Conservation (phyloP, 1,284 basidiomycete species). For the Cryptococcus maquisensis region DNA sequence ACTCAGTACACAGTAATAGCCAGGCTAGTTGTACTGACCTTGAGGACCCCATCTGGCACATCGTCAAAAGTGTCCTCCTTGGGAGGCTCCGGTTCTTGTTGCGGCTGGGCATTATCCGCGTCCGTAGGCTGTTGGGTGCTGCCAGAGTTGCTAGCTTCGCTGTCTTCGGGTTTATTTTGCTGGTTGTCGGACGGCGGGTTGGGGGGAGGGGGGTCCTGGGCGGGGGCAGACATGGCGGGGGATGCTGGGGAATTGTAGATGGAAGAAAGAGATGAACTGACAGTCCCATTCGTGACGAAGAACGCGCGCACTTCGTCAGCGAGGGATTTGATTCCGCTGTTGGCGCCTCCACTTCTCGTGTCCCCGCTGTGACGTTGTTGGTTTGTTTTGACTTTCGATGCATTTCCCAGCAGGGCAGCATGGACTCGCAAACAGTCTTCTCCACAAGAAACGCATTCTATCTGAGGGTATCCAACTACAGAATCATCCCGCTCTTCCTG, state of each 20-base stretch:
- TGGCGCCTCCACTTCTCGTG: no score
- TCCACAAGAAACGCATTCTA: constrained; percentile 46
- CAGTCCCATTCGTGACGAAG: not conserved
- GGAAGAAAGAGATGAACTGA: not conserved
- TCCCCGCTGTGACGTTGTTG: constrained; percentile 7
- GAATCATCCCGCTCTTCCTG: constrained; percentile 41
- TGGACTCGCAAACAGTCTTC: constrained; percentile 16
- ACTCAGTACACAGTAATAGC: not conserved
- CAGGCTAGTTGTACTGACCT: constrained; percentile 23
- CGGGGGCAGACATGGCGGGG: constrained; percentile 26
- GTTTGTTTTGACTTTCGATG: not conserved
- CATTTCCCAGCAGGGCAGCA: not conserved
- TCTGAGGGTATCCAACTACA: constrained; percentile 41
- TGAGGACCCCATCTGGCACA: constrained; percentile 42
- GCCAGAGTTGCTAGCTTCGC: not conserved
- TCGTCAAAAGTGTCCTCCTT: constrained; percentile 45
- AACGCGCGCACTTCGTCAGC: constrained; percentile 21
- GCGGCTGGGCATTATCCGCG: not conserved
- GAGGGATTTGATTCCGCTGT: constrained; percentile 16
- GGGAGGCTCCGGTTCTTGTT: constrained; percentile 20
- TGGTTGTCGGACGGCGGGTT: constrained; percentile 9
- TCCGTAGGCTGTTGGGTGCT: not conserved
- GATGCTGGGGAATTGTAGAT: not conserved
- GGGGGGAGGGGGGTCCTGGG: constrained; percentile 30
- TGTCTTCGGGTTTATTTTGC: constrained; percentile 13